Evolutionary conservation across 2,329 filamentous ascomycete genomes (phyloP).

Genomic region (Juglanconis sp.): DNA sequence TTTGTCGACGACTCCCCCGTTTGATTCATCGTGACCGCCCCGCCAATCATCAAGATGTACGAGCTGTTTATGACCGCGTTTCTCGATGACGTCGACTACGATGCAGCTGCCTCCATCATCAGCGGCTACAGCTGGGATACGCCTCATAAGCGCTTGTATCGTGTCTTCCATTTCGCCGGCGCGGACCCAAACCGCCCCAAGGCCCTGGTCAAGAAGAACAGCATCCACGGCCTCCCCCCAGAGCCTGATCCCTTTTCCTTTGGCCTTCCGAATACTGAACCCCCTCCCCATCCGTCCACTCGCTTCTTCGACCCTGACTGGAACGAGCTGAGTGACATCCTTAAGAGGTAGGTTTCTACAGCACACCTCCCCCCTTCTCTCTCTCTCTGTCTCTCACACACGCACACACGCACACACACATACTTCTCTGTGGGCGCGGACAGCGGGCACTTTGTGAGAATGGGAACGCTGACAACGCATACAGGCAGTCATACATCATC

Average conservation of each 20-base stretch:
- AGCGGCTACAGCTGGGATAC: slow-evolving; percentile 57
- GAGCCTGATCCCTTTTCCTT: slow-evolving; percentile 11
- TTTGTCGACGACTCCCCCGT: background rate
- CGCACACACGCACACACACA: too few relatives aligned
- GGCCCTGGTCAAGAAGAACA: slow-evolving; percentile 21
- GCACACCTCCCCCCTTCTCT: too few relatives aligned
- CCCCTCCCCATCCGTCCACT: background rate
- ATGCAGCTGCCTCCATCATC: slow-evolving; percentile 49
- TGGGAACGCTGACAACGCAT: background rate
- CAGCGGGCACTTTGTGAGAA: background rate
- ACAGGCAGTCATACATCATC: slow-evolving; percentile 55
- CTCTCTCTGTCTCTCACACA: too few relatives aligned
- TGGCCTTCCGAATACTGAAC: slow-evolving; percentile 11
- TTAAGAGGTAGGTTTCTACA: slow-evolving; percentile 30
- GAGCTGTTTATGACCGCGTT: slow-evolving; percentile 57
- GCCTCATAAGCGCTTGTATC: slow-evolving; percentile 45
- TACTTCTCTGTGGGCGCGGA: too few relatives aligned
- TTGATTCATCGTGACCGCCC: background rate
- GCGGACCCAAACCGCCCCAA: slow-evolving; percentile 23
- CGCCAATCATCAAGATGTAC: slow-evolving; percentile 41
- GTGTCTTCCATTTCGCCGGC: slow-evolving; percentile 53
- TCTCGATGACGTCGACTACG: slow-evolving; percentile 48
- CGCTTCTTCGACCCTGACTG: slow-evolving; percentile 31
- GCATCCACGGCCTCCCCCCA: slow-evolving; percentile 16
- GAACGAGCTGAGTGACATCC: slow-evolving; percentile 52